Conservation (phyloP, 352 stramenopile genomes). For the Phytophthora podocarpi region DNA sequence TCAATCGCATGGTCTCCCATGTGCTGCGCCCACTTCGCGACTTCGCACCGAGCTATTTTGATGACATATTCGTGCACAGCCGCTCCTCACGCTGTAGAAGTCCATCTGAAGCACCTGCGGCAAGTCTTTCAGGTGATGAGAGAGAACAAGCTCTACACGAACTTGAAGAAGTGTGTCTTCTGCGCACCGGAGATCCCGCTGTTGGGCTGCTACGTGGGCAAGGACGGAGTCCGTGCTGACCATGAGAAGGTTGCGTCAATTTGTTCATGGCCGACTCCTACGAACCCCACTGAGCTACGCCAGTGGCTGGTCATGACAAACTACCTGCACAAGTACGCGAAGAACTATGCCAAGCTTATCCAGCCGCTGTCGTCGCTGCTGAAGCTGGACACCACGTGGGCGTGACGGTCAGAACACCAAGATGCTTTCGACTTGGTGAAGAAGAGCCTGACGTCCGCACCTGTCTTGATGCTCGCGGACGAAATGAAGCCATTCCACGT, state of each 20-base stretch:
- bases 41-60: background rate
- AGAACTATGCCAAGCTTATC: slow-evolving; percentile 9
- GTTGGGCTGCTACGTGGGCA: slow-evolving; percentile 23
- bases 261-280: slow-evolving; percentile 6
- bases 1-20: background rate
- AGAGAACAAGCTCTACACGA: slow-evolving; percentile 30
- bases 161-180: slow-evolving; percentile 36
- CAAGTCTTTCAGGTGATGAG: slow-evolving; percentile 27
- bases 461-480: slow-evolving; percentile 15
- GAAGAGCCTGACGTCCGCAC: background rate
- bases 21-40: background rate
- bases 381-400: slow-evolving; percentile 21
- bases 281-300: slow-evolving; percentile 2
- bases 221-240: slow-evolving; percentile 10
- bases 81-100: background rate
- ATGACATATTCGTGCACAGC: background rate
- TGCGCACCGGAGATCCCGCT: slow-evolving; percentile 27
- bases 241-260: slow-evolving; percentile 22
- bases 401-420: slow-evolving; percentile 11
- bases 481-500: background rate
- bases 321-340: slow-evolving; percentile 29
- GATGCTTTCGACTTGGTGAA: slow-evolving; percentile 8
- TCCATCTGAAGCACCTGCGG: slow-evolving; percentile 23
- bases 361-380: slow-evolving; percentile 14
- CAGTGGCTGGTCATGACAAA: slow-evolving; percentile 27